Percentiles rank a stretch among this genome's conserved stretches.
These are phyloP conservation scores for Trichoderma sp. DNA, from an alignment of 2,329 filamentous ascomycete genomes.

Conservation along the genomic window DNA sequence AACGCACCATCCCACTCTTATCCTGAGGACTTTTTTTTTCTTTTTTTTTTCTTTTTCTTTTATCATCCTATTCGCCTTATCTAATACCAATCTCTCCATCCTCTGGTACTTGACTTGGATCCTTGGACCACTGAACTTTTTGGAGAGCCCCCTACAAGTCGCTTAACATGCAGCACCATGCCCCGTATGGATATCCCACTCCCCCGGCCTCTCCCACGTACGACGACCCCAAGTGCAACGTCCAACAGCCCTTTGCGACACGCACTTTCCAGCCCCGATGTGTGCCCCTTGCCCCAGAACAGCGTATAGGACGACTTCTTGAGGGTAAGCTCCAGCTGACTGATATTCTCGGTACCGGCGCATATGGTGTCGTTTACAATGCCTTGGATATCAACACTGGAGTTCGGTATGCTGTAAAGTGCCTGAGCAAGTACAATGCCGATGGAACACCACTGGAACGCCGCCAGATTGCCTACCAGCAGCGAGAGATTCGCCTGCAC, in stretches of 20 bases:
- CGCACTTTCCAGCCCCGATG: constrained; percentile 52
- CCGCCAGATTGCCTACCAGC: constrained; percentile 87
- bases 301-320: constrained; percentile 81
- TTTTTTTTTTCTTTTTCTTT: not conserved
- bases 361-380: constrained; percentile 94
- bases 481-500: constrained; percentile 90
- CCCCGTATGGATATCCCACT: constrained; percentile 60
- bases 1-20: constrained; percentile 1
- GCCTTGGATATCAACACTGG: constrained; percentile 82
- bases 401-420: constrained; percentile 91
- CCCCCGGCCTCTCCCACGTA: constrained; percentile 61
- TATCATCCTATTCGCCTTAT: not conserved
- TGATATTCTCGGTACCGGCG: constrained; percentile 85
- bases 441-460: constrained; percentile 74
- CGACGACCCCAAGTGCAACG: constrained; percentile 53
- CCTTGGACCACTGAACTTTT: constrained; percentile 14
- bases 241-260: constrained; percentile 42
- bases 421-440: constrained; percentile 85
- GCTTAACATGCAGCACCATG: constrained; percentile 63
- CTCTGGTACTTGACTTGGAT: constrained; percentile 21
- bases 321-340: constrained; percentile 82
- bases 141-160: constrained; percentile 25
- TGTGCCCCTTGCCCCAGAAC: constrained; percentile 72
- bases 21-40: not conserved
- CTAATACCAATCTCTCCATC: constrained; percentile 16